Percentiles rank a stretch among this genome's conserved stretches.
Evolutionary conservation across 495 filamentous ascomycete species (phyloP).

Genomic region (Aspergillus nanangensis): DNA sequence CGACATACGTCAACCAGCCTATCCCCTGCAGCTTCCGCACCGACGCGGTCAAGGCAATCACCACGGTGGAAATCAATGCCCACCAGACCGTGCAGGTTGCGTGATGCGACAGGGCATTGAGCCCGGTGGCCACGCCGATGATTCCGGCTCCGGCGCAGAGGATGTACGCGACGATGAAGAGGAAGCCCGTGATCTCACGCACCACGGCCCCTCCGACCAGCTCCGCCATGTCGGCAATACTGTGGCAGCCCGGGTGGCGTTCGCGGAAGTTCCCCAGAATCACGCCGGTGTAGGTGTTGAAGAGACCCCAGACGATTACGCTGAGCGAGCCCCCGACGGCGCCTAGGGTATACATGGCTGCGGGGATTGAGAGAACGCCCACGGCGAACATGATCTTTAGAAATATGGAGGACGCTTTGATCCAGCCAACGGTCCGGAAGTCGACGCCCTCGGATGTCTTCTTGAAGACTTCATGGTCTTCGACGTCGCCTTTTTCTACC

Average conservation of each 20-base stretch:
- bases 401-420: constrained; percentile 46
- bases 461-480: constrained; percentile 45
- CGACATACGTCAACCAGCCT: constrained; percentile 37
- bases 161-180: constrained; percentile 43
- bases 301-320: constrained; percentile 51
- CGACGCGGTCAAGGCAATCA: constrained; percentile 50
- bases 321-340: constrained; percentile 53
- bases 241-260: constrained; percentile 29
- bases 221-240: constrained; percentile 62
- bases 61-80: constrained; percentile 46
- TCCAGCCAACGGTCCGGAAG: constrained; percentile 51
- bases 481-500: too few species aligned
- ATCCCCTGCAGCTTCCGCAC: constrained; percentile 33
- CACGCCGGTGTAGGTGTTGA: constrained; percentile 48
- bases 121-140: constrained; percentile 39
- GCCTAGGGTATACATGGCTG: constrained; percentile 53
- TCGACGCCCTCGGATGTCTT: constrained; percentile 41
- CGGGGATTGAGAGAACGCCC: constrained; percentile 58
- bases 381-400: constrained; percentile 45
- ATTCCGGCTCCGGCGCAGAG: constrained; percentile 44
- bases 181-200: constrained; percentile 30
- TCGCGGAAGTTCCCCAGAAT: constrained; percentile 29
- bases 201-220: constrained; percentile 56
- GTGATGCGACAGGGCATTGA: constrained; percentile 45
- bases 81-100: constrained; percentile 42